Evolutionary conservation across 805 yeast species (phyloP).

Genomic region (Candida germanica): DNA sequence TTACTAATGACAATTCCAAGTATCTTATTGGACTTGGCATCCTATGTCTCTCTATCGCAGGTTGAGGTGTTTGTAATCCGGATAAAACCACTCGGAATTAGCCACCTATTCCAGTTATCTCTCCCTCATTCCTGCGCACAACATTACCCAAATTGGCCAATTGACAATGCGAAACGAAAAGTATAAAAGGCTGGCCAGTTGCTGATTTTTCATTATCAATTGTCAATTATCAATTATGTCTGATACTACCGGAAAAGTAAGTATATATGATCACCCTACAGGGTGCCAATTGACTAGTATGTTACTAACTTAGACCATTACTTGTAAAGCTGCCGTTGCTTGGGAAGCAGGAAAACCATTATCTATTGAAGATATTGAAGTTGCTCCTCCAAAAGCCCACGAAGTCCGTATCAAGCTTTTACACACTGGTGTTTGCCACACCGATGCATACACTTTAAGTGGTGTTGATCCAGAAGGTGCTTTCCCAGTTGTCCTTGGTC

Average conservation of each 20-base stretch:
- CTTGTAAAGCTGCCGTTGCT: conserved; percentile 95
- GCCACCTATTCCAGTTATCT: background rate
- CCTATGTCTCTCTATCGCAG: too few relatives aligned
- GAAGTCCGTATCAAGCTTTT: conserved; percentile 90
- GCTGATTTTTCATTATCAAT: too few relatives aligned
- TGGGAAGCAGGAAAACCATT: conserved; percentile 92
- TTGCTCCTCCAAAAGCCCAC: conserved; percentile 92
- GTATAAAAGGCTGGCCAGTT: background rate
- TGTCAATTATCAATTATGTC: background rate
- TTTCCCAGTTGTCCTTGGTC: conserved; percentile 91
- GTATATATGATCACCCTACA: background rate
- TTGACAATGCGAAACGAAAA: too few relatives aligned
- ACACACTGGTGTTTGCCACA: conserved; percentile 95
- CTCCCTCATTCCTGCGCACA: too few relatives aligned
- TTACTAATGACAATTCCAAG: too few relatives aligned
- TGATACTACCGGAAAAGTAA: conserved; percentile 2
- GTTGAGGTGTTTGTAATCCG: background rate
- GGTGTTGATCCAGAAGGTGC: conserved; percentile 97
- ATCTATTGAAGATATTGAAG: conserved; percentile 81
- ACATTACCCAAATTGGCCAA: too few relatives aligned
- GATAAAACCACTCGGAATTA: background rate
- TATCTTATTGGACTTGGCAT: too few relatives aligned
- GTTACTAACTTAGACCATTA: conserved; percentile 50
- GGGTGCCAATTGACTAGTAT: conserved; percentile 4
- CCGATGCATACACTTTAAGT: conserved; percentile 94